phyloP scores from a whole-genome alignment of 1,284 basidiomycete species.

The Moniliophthora roreri region DNA sequence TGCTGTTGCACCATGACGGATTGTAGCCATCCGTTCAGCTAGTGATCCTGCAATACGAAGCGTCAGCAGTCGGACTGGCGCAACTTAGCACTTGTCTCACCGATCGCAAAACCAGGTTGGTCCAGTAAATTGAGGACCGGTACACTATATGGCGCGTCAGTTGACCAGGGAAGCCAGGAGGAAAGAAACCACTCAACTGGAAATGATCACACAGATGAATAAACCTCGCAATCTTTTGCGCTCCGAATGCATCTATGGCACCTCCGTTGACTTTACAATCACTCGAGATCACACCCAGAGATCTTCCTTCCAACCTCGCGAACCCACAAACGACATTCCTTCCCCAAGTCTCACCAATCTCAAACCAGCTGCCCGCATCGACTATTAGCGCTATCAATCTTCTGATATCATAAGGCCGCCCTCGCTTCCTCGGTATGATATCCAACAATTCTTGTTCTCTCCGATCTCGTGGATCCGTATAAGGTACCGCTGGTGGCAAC shows the following conservation, averaged over 20 bases:
- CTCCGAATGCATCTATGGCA: slow-evolving; percentile 40
- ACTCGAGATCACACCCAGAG: slow-evolving; percentile 39
- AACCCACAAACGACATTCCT: slow-evolving; percentile 38
- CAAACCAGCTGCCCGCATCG: slow-evolving; percentile 37
- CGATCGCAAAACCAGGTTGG: slow-evolving; percentile 39
- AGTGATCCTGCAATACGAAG: slow-evolving; percentile 28
- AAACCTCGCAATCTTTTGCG: slow-evolving; percentile 39
- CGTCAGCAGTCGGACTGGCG: neutral
- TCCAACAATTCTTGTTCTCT: slow-evolving; percentile 35
- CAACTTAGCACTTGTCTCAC: slow-evolving; percentile 13
- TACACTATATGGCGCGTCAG: slow-evolving; percentile 21
- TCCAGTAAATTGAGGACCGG: slow-evolving; percentile 39
- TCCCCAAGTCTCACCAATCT: slow-evolving; percentile 41
- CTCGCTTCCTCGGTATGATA: slow-evolving; percentile 37
- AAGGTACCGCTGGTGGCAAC: slow-evolving; percentile 27
- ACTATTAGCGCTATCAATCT: slow-evolving; percentile 34
- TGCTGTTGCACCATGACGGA: slow-evolving; percentile 38
- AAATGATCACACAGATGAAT: slow-evolving; percentile 39
- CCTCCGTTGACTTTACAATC: slow-evolving; percentile 42
- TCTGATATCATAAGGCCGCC: slow-evolving; percentile 38
- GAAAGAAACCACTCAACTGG: slow-evolving; percentile 23
- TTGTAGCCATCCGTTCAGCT: slow-evolving; percentile 40
- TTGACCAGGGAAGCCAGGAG: neutral
- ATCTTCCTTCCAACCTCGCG: slow-evolving; percentile 33
- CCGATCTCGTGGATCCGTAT: slow-evolving; percentile 25